Evolutionary conservation across 441 rosid genomes (phyloP), one percentile per base, ranked within the genome.

Genomic region (Croton setiger): DNA sequence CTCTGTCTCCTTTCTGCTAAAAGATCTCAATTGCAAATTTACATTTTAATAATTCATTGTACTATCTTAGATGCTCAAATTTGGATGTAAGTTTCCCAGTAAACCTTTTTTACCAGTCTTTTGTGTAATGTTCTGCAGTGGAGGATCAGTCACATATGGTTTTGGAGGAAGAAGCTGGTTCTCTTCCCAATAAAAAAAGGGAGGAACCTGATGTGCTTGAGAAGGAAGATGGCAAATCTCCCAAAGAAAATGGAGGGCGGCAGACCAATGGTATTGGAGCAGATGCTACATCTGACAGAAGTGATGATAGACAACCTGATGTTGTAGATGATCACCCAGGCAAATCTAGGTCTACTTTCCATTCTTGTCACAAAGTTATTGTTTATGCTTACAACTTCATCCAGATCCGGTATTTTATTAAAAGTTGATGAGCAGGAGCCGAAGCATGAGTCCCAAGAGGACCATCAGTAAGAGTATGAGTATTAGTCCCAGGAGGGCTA

Each of bases 391-490:
- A 70, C 63, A 41, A 56, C 75, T 84, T 80, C 84, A 80, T 80
- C 83, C 72, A 75, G 69, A 72, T 78, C 76, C 35, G 70, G 76
- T 83, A 71, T 81, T 76, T 84, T 77, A 84, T 60, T 82, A 58
- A 71, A 76, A 78, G 81, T 76, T 87, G 79, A 76, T 84, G 83
- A 77, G 85, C 92, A 94, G 98, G 87, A 93, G 97, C 80, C 82
- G 93, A 78, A 94, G 96, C 84, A 73, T 80, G 77, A 93, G 91
- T 81, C 93, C 96, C 61, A 84, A 87, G 80, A 89, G 84, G 88
- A 71, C 89, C 51, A 72, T 69, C 67, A 87, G 91, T 85, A 92
- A 83, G 84, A 89, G 96, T 76, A 84, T 80, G 75, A 90, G 96
- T 85, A 79, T 83, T 74, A 93, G 96, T 81, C 93, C 94, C 37